phyloP scores from a whole-genome alignment of 495 filamentous ascomycete genomes.

The Pseudomonodictys pantanalensis region DNA sequence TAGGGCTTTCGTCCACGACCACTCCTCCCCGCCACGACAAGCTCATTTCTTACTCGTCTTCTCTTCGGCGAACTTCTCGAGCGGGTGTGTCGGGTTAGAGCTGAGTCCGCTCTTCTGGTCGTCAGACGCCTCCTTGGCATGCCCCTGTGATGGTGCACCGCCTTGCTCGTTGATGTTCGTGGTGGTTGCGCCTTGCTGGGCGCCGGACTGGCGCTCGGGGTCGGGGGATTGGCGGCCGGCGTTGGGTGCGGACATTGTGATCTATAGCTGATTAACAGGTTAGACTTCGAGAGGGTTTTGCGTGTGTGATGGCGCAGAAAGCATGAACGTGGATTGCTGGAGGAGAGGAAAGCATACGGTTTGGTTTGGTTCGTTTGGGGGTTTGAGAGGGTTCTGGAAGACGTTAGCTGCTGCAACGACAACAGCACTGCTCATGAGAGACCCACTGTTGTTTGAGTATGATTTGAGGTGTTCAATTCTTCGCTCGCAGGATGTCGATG shows the following conservation, averaged over 20 bases:
- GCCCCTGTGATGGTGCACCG: conserved; percentile 39
- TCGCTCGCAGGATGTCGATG: no score
- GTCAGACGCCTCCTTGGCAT: conserved; percentile 52
- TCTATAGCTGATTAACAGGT: neutral
- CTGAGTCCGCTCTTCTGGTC: conserved; percentile 31
- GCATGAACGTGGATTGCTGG: no score
- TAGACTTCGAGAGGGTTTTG: neutral
- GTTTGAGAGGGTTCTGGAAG: no score
- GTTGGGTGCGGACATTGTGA: conserved; percentile 56
- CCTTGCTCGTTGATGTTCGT: conserved; percentile 54
- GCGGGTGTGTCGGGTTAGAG: conserved; percentile 64
- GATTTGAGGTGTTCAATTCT: neutral
- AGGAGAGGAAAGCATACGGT: neutral
- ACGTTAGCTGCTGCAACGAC: no score
- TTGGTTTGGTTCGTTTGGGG: neutral
- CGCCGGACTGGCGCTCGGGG: conserved; percentile 63
- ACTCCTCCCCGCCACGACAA: neutral
- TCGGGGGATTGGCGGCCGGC: conserved; percentile 78
- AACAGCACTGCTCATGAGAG: no score
- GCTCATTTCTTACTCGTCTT: conserved; percentile 49
- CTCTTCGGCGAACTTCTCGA: conserved; percentile 66
- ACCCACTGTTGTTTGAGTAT: neutral
- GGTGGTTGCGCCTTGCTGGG: conserved; percentile 58
- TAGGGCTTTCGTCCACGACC: neutral
- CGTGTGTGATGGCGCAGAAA: neutral